Percentiles rank a stretch among this genome's conserved stretches.
Conservation (phyloP, 2,329 filamentous ascomycete species). For the Zelopaecilomyces penicillatus region DNA sequence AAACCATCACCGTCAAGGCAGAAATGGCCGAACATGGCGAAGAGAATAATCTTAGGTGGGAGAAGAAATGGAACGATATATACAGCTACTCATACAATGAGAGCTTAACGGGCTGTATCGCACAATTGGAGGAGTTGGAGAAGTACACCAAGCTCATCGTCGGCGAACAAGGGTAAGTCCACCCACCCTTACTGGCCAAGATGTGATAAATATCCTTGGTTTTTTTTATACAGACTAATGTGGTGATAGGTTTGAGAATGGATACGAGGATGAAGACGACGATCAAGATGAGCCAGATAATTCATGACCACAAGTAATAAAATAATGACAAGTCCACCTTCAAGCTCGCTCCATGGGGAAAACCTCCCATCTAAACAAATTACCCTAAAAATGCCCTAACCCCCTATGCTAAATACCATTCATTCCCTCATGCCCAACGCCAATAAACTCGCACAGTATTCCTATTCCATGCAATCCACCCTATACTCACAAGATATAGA, state of each 20-base stretch:
- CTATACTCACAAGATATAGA: not conserved
- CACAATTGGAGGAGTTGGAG: constrained; percentile 45
- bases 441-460: not conserved
- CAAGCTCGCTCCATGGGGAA: no score
- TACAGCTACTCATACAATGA: constrained; percentile 48
- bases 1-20: constrained; percentile 39
- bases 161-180: constrained; percentile 40
- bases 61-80: constrained; percentile 46
- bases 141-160: constrained; percentile 50
- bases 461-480: not conserved
- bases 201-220: no score
- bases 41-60: constrained; percentile 19
- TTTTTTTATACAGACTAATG: not conserved
- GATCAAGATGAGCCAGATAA: constrained; percentile 10
- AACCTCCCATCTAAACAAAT: not conserved
- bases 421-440: not conserved
- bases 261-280: constrained; percentile 17
- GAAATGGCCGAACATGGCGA: constrained; percentile 17
- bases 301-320: constrained; percentile 2
- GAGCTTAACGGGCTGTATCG: constrained; percentile 45
- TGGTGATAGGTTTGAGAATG: constrained; percentile 25
- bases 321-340: not conserved
- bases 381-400: constrained; percentile 6
- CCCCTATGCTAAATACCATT: not conserved
- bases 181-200: not conserved